Evolutionary conservation across 2,329 filamentous ascomycete genomes (phyloP).

Genomic region (Parascedosporium putredinis): DNA sequence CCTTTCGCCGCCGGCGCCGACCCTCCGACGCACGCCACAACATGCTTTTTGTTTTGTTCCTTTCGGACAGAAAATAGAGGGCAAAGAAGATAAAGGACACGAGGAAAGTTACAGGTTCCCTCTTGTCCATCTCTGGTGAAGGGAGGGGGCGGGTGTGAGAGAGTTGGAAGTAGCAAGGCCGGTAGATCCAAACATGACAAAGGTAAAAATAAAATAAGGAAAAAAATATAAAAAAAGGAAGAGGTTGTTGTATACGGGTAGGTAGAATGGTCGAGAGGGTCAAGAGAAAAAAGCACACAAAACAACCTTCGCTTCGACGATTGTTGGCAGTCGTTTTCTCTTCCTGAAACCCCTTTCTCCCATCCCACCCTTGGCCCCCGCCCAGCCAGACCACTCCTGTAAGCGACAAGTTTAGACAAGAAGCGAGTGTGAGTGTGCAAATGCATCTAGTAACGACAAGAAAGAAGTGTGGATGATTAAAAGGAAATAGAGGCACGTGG

Average conservation of each 20-base stretch:
- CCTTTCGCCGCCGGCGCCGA: too few species aligned
- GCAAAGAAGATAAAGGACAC: not conserved
- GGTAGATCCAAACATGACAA: too few species aligned
- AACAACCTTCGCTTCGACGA: not conserved
- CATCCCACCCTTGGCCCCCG: too few species aligned
- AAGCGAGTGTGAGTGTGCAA: not conserved
- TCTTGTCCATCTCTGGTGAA: too few species aligned
- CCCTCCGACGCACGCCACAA: too few species aligned
- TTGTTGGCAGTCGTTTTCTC: not conserved
- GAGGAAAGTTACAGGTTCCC: too few species aligned
- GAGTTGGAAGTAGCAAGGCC: too few species aligned
- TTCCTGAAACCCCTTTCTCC: too few species aligned
- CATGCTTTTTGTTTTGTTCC: too few species aligned
- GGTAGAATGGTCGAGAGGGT: not conserved
- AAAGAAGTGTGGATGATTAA: conserved; percentile 7
- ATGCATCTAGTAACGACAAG: not conserved
- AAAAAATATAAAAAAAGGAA: not conserved
- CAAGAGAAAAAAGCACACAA: conserved; percentile 4
- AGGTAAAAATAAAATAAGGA: not conserved
- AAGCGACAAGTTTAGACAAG: not conserved
- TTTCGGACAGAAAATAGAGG: not conserved
- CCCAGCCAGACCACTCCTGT: not conserved
- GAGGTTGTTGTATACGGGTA: not conserved
- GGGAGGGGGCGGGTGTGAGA: too few species aligned
- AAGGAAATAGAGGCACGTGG: conserved; percentile 2